Percentiles rank a stretch among this genome's conserved stretches.
phyloP scores from a whole-genome alignment of 352 stramenopile species.

The Globisporangium cylindrosporum region DNA sequence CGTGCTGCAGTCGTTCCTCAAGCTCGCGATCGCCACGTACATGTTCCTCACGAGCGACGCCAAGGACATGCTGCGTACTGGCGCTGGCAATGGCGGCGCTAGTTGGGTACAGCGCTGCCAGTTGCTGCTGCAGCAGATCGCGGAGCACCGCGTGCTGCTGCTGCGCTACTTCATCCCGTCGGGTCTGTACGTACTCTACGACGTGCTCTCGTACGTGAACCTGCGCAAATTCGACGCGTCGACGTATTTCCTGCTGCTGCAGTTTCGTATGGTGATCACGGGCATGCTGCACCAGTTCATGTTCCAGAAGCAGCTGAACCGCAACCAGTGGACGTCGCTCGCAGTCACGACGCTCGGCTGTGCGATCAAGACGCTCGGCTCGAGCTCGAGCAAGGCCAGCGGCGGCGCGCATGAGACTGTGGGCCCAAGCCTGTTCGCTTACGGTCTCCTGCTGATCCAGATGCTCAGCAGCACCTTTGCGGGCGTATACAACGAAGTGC shows the following conservation, averaged over 20 bases:
- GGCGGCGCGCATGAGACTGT: not conserved
- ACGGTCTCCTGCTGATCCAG: conserved; percentile 62
- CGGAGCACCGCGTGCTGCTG: conserved; percentile 42
- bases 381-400: conserved; percentile 7
- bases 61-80: conserved; percentile 1
- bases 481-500: conserved; percentile 80
- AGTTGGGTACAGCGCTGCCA: conserved; percentile 24
- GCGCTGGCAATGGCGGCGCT: conserved; percentile 9
- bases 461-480: conserved; percentile 83
- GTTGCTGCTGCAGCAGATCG: conserved; percentile 36
- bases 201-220: conserved; percentile 84
- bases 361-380: conserved; percentile 69
- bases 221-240: conserved; percentile 65
- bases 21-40: conserved; percentile 61
- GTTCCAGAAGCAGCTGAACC: conserved; percentile 69
- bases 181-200: conserved; percentile 77
- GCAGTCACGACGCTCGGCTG: conserved; percentile 69
- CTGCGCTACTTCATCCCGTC: conserved; percentile 74
- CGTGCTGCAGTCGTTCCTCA: conserved; percentile 72
- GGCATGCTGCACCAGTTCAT: conserved; percentile 74
- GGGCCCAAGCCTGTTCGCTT: conserved; percentile 39
- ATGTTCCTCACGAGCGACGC: conserved; percentile 66
- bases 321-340: conserved; percentile 76
- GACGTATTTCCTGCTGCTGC: conserved; percentile 77
- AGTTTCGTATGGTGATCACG: conserved; percentile 82